Conservation (phyloP, 768 basidiomycete species). For the Collybia sp. region DNA sequence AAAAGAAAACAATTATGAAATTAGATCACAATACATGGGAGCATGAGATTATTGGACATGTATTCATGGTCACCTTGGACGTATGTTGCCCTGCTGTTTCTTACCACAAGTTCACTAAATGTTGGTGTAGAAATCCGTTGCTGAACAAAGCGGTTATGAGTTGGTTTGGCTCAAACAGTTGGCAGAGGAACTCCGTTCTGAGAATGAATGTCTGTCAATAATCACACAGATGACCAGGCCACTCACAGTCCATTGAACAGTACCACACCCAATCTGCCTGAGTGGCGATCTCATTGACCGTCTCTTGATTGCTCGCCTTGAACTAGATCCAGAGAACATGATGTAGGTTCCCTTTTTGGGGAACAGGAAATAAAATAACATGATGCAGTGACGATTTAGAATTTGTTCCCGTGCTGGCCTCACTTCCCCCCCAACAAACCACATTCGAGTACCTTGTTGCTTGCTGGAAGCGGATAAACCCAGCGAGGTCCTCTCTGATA, state of each 20-base stretch:
- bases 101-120: neutral
- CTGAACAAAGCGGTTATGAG: slow-evolving; percentile 47
- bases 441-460: slow-evolving; percentile 87
- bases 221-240: too few relatives aligned
- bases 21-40: slow-evolving; percentile 69
- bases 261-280: slow-evolving; percentile 30
- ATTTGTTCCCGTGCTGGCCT: slow-evolving; percentile 67
- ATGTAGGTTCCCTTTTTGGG: slow-evolving; percentile 39
- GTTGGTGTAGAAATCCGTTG: slow-evolving; percentile 14
- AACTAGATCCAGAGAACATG: slow-evolving; percentile 70
- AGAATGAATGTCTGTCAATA: too few relatives aligned
- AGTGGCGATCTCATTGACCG: slow-evolving; percentile 66
- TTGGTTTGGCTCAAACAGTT: slow-evolving; percentile 83
- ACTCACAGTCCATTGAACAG: too few relatives aligned
- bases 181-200: slow-evolving; percentile 48
- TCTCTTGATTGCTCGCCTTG: slow-evolving; percentile 79
- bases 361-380: slow-evolving; percentile 1
- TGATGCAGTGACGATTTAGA: slow-evolving; percentile 65
- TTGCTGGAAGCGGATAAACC: slow-evolving; percentile 86
- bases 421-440: slow-evolving; percentile 73
- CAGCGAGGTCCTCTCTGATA: slow-evolving; percentile 42
- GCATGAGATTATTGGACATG: slow-evolving; percentile 55
- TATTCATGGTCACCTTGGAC: slow-evolving; percentile 77
- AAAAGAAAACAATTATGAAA: slow-evolving; percentile 46
- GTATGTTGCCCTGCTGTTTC: slow-evolving; percentile 37